phyloP scores from a whole-genome alignment of 495 filamentous ascomycete species.

The Daldinia caldariorum region DNA sequence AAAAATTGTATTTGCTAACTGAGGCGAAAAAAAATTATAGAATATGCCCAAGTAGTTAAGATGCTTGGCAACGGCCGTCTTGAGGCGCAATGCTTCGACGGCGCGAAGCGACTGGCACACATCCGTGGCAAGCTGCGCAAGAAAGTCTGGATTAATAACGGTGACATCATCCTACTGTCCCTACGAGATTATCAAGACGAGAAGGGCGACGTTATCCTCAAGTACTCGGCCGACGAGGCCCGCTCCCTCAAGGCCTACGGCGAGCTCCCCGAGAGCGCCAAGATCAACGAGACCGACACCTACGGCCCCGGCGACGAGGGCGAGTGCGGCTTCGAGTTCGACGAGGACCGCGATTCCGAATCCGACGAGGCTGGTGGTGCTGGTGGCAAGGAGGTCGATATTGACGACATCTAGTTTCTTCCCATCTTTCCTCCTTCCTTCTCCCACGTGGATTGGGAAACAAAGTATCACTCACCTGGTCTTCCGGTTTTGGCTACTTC shows the following conservation, averaged over 20 bases:
- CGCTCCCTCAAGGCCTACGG: conserved; percentile 88
- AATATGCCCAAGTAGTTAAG: conserved; percentile 98
- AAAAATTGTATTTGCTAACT: conserved; percentile 11
- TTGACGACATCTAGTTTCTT: conserved; percentile 73
- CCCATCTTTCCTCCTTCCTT: neutral
- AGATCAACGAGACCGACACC: conserved; percentile 99
- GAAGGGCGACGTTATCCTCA: conserved; percentile 98
- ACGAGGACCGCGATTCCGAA: conserved; percentile 83
- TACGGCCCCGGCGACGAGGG: conserved; percentile 77
- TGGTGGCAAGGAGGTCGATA: conserved; percentile 71
- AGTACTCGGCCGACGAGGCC: conserved; percentile 98
- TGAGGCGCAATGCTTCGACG: conserved; percentile 97
- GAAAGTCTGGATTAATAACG: conserved; percentile 99
- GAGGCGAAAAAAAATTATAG: conserved; percentile 56
- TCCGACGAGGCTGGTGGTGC: conserved; percentile 67
- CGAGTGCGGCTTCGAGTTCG: conserved; percentile 86
- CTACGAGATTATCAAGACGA: conserved; percentile 99
- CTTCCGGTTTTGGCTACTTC: conserved; percentile 54
- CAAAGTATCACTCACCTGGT: conserved; percentile 59
- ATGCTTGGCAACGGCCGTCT: conserved; percentile 98
- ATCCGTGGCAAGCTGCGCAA: conserved; percentile 97
- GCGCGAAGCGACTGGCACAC: conserved; percentile 82
- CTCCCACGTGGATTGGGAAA: conserved; percentile 8
- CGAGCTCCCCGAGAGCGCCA: conserved; percentile 95
- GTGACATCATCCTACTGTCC: conserved; percentile 96